Percentiles rank a stretch among this genome's conserved stretches.
phyloP scores from a whole-genome alignment of 2,329 filamentous ascomycete genomes.

The Biscogniauxia mediterranea region DNA sequence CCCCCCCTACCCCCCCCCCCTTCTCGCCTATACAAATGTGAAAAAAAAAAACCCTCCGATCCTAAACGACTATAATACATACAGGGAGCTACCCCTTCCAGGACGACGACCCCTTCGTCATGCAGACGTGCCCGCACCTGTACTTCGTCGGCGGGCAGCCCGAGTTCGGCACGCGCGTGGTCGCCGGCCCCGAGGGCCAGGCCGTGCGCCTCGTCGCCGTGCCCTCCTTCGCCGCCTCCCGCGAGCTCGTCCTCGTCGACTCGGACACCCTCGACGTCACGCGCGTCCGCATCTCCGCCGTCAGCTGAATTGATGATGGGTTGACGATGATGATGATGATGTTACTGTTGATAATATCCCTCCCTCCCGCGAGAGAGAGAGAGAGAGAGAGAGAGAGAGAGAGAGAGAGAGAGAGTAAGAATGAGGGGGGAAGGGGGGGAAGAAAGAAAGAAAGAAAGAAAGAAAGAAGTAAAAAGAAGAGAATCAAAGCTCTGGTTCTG shows the following conservation, averaged over 20 bases:
- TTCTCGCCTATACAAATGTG: no score
- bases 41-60: neutral
- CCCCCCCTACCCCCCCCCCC: no score
- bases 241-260: conserved; percentile 81
- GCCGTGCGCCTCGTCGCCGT: conserved; percentile 76
- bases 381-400: neutral
- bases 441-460: neutral
- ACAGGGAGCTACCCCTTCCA: conserved; percentile 95
- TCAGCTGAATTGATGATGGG: no score
- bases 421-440: neutral
- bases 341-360: no score
- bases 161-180: conserved; percentile 68
- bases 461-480: neutral
- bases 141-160: conserved; percentile 89
- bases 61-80: neutral
- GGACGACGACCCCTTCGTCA: conserved; percentile 85
- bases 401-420: conserved; percentile 5
- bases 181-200: conserved; percentile 67
- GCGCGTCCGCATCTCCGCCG: conserved; percentile 54
- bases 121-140: conserved; percentile 82
- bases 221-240: conserved; percentile 76
- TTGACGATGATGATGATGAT: no score
- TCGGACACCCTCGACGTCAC: conserved; percentile 80
- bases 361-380: neutral
- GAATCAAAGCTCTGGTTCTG: no score